Percentiles rank a stretch among this genome's conserved stretches.
phyloP scores from a whole-genome alignment of 1,284 basidiomycete species.

The Pyrrhoderma noxium region DNA sequence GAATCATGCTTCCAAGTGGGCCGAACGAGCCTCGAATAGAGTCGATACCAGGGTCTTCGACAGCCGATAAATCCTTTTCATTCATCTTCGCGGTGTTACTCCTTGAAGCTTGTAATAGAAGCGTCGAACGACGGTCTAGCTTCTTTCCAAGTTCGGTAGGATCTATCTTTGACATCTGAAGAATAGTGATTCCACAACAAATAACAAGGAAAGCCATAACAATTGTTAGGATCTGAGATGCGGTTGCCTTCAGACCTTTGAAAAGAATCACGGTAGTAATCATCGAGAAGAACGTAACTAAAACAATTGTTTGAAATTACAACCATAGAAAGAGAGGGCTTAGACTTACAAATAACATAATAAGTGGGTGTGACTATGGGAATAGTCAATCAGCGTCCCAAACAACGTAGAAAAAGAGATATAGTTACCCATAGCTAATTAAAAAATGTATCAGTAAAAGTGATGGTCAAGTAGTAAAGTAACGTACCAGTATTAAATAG shows the following conservation, averaged over 20 bases:
- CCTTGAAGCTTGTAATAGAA: slow-evolving; percentile 74
- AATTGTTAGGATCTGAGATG: slow-evolving; percentile 48
- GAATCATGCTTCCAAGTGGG: slow-evolving; percentile 81
- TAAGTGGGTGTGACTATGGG: slow-evolving; percentile 47
- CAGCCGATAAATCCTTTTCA: slow-evolving; percentile 47
- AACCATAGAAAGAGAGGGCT: not conserved
- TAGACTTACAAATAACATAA: slow-evolving; percentile 43
- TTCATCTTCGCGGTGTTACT: slow-evolving; percentile 54
- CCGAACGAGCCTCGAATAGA: slow-evolving; percentile 86
- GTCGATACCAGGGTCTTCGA: slow-evolving; percentile 83
- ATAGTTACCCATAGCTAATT: slow-evolving; percentile 28
- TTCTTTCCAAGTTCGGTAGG: slow-evolving; percentile 38
- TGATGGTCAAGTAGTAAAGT: not conserved
- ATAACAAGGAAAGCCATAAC: slow-evolving; percentile 53
- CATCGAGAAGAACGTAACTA: slow-evolving; percentile 48
- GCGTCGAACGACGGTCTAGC: slow-evolving; percentile 80
- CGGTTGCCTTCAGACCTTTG: slow-evolving; percentile 54
- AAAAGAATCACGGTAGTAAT: slow-evolving; percentile 47
- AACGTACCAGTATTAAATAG: slow-evolving; percentile 50
- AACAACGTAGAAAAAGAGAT: not conserved
- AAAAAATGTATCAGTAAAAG: slow-evolving; percentile 4
- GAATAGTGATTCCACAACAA: slow-evolving; percentile 51
- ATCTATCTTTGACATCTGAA: slow-evolving; percentile 63
- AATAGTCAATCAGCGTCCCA: slow-evolving; percentile 24
- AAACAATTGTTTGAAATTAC: not conserved